These are phyloP conservation scores for Medicago arabica DNA, from an alignment of 306 rosid genomes.

Conservation along the genomic window DNA sequence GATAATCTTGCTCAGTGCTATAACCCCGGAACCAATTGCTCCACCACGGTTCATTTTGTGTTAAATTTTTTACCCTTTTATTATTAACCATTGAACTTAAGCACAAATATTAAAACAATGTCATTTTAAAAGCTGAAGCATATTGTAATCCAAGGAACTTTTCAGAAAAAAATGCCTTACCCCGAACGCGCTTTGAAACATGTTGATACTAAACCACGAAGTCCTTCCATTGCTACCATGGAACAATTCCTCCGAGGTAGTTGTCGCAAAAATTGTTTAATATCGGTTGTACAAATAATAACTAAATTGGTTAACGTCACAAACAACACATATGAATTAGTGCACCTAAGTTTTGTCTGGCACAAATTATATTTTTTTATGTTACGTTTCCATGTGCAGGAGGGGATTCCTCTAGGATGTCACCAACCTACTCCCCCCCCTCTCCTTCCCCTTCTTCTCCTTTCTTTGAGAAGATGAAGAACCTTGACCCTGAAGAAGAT, in stretches of 20 bases:
- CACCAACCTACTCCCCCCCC: slow-evolving; percentile 48
- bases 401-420: slow-evolving; percentile 48
- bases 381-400: slow-evolving; percentile 42
- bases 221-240: slow-evolving; percentile 41
- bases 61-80: slow-evolving; percentile 24
- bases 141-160: slow-evolving; percentile 25
- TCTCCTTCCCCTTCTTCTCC: slow-evolving; percentile 48
- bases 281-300: background rate
- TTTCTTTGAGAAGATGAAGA: slow-evolving; percentile 39
- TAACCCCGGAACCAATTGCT: slow-evolving; percentile 47
- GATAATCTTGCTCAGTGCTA: slow-evolving; percentile 45
- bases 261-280: background rate
- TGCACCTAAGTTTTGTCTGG: background rate
- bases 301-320: background rate
- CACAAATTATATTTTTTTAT: slow-evolving; percentile 8
- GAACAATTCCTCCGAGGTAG: slow-evolving; percentile 78
- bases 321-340: background rate
- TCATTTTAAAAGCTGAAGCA: slow-evolving; percentile 18
- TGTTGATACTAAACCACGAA: slow-evolving; percentile 43
- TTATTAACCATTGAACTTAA: slow-evolving; percentile 25
- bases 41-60: slow-evolving; percentile 40
- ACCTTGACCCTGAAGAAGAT: slow-evolving; percentile 67
- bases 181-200: slow-evolving; percentile 51
- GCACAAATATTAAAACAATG: slow-evolving; percentile 29
- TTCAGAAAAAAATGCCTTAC: slow-evolving; percentile 59